Evolutionary conservation across 768 basidiomycete genomes (phyloP).

Genomic region (Tulasnella sp.): DNA sequence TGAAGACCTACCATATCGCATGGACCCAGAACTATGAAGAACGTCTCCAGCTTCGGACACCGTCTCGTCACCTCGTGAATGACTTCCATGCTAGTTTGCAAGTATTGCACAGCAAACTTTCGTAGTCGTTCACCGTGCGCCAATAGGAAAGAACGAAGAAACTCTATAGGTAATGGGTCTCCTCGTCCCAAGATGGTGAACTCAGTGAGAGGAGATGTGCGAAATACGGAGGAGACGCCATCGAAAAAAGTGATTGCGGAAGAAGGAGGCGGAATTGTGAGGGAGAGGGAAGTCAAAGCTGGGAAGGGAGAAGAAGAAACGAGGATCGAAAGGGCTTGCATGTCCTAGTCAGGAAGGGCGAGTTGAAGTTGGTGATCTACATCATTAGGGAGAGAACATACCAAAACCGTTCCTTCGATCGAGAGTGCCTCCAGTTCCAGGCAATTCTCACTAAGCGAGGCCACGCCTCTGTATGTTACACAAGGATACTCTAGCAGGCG

Average conservation of each 20-base stretch:
- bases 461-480: conserved; percentile 65
- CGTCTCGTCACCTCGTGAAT: conserved; percentile 60
- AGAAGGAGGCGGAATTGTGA: neutral
- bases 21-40: conserved; percentile 58
- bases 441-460: conserved; percentile 53
- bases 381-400: neutral
- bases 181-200: conserved; percentile 67
- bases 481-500: conserved; percentile 69
- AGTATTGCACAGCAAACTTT: conserved; percentile 66
- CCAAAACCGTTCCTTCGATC: conserved; percentile 53
- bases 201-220: conserved; percentile 54
- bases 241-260: conserved; percentile 49
- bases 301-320: neutral
- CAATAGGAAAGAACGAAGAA: conserved; percentile 57
- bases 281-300: conserved; percentile 22
- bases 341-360: conserved; percentile 50
- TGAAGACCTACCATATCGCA: conserved; percentile 15
- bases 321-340: conserved; percentile 38
- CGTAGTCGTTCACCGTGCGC: conserved; percentile 57
- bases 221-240: conserved; percentile 51
- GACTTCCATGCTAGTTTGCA: conserved; percentile 56
- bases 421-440: conserved; percentile 58
- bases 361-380: conserved; percentile 61
- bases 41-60: conserved; percentile 61
- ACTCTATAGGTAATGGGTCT: conserved; percentile 50